Conservation (phyloP, 1,284 basidiomycete genomes). For the Phlebopus sp. region DNA sequence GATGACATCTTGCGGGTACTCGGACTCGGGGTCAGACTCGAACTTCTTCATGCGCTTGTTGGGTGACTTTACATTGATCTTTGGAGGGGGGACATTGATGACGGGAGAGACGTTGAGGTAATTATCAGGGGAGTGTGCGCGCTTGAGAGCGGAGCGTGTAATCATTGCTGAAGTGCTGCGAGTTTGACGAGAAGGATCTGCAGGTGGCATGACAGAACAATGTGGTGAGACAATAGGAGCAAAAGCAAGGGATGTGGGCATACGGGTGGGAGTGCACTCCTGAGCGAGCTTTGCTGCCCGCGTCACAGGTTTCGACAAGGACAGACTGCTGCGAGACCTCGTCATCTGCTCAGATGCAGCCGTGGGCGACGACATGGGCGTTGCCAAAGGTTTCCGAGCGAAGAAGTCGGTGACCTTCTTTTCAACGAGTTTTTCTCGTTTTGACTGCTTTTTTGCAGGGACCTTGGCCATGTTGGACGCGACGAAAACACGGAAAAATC, state of each 20-base stretch:
- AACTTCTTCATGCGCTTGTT: conserved; percentile 14
- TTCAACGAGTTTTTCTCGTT: conserved; percentile 12
- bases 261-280: conserved; percentile 10
- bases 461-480: conserved; percentile 4
- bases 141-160: conserved; percentile 21
- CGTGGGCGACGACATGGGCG: not conserved
- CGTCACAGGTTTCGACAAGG: conserved; percentile 5
- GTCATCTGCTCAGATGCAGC: not conserved
- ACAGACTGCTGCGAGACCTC: conserved; percentile 9
- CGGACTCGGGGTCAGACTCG: conserved; percentile 3
- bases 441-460: conserved; percentile 18
- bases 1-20: conserved; percentile 4
- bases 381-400: conserved; percentile 9
- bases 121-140: conserved; percentile 27
- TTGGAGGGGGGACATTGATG: conserved; percentile 9
- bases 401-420: conserved; percentile 32
- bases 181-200: conserved; percentile 11
- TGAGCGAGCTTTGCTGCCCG: conserved; percentile 9
- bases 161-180: conserved; percentile 12
- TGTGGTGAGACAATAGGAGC: not conserved
- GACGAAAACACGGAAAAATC: not conserved
- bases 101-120: not conserved
- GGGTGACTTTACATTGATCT: conserved; percentile 8
- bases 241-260: conserved; percentile 1
- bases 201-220: conserved; percentile 7